Evolutionary conservation across 2,329 filamentous ascomycete genomes (phyloP).

Genomic region (Cordyceps cicadae): DNA sequence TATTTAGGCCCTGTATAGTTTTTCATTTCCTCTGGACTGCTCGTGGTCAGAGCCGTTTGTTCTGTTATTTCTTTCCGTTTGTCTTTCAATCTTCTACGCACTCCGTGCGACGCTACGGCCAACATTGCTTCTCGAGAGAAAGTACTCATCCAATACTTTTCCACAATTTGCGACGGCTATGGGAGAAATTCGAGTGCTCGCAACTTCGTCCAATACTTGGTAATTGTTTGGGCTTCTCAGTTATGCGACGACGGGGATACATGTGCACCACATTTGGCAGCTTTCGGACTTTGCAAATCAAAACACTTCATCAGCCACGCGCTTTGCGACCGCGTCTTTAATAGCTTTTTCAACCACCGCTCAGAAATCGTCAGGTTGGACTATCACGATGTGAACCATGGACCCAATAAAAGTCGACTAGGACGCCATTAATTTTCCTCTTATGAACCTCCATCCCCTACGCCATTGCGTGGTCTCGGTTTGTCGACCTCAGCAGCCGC

Average conservation of each 20-base stretch:
- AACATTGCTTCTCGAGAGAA: conserved; percentile 20
- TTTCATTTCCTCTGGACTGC: conserved; percentile 1
- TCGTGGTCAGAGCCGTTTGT: conserved; percentile 3
- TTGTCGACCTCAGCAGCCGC: background rate
- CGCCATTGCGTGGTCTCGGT: background rate
- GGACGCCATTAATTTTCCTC: conserved; percentile 6
- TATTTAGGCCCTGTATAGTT: conserved; percentile 10
- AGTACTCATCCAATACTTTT: conserved; percentile 29
- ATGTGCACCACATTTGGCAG: conserved; percentile 31
- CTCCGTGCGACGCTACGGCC: background rate
- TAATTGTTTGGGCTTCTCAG: conserved; percentile 28
- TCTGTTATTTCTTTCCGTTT: conserved; percentile 20
- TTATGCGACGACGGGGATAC: conserved; percentile 29
- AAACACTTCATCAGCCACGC: conserved; percentile 30
- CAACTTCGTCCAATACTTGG: conserved; percentile 24
- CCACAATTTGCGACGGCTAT: conserved; percentile 29
- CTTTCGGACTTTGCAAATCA: conserved; percentile 33
- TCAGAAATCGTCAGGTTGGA: conserved; percentile 27
- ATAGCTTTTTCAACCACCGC: conserved; percentile 26
- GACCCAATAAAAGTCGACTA: conserved; percentile 20
- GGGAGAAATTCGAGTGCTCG: conserved; percentile 25
- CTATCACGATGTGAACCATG: conserved; percentile 25
- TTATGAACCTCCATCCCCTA: background rate
- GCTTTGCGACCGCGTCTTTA: conserved; percentile 29
- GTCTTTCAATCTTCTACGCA: conserved; percentile 12